Base-by-base conservation (phyloP, 2,329 filamentous ascomycete species). In the Epichloe bromicola region DNA sequence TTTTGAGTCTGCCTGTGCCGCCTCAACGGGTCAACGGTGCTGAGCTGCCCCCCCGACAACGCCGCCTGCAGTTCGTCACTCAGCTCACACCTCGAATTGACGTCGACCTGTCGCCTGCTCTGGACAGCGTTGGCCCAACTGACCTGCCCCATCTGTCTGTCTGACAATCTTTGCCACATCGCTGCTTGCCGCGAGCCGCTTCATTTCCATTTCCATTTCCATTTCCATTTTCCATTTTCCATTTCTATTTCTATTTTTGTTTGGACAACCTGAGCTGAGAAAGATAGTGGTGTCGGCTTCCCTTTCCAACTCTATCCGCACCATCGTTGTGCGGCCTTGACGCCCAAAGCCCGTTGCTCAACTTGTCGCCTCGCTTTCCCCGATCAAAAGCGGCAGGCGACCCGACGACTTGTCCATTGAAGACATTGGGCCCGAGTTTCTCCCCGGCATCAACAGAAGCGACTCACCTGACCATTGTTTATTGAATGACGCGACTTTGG, bases 401-500 rank as follows among this genome's bases (percentile, higher is more conserved):
- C 26, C 26, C 17, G 12, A 48, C 45, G 20, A 42, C n/a, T 7
- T 7, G 12, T 3, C 39, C 40, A 8, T 10, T 10, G 15, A 48
- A 45, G 50, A 33, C 42, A 37, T 33, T 37, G 17, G 34, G 34
- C 3, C 43, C 4, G 14, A 20, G 14, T 44, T 15, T 46, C 47
- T 43, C 20, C 23, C 37, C 19, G 12, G 41, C 23, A 40, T 37
- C 39, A 10, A 46, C 38, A 40, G 8, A 46, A 19, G 20, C 33
- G 37, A 36, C 50, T 49, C 50, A 48, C 40, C 34, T 39, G 37
- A 39, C n/a, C 48, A n/a, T 49, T 52, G 49, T 49, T 48, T 47
- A 46, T 53, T 51, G 54, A 44, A 53, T 48, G 51, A 55, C 53
- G 52, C 55, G 50, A 54, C 44, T 19, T 23, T 23, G n/a, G 33